A percentile compares a stretch with the other conserved stretches of the same genome.
These are phyloP conservation scores for Psilocybe mexicana DNA, from an alignment of 1,284 basidiomycete genomes.

Conservation along the genomic window DNA sequence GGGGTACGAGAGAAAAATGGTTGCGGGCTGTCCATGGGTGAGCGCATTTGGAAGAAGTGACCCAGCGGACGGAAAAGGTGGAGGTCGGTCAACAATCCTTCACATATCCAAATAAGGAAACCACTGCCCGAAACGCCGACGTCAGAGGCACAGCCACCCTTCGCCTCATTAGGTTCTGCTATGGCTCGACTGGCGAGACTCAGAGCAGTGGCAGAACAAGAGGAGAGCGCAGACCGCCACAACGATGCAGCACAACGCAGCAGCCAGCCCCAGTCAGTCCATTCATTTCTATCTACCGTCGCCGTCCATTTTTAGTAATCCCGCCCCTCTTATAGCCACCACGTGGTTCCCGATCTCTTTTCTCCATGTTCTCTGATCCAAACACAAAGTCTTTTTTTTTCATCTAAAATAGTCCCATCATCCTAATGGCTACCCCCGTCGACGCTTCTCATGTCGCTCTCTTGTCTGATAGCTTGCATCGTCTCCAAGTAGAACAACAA, in stretches of 20 bases:
- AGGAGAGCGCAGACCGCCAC: no score
- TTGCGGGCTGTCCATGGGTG: constrained; percentile 37
- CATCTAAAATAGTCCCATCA: constrained; percentile 14
- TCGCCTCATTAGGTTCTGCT: not conserved
- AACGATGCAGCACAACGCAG: no score
- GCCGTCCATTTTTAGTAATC: not conserved
- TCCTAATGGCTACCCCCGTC: constrained; percentile 19
- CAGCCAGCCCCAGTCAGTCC: no score
- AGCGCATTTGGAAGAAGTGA: constrained; percentile 43
- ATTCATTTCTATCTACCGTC: not conserved
- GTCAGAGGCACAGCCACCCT: constrained; percentile 16
- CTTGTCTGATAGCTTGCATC: constrained; percentile 33
- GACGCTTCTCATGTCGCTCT: constrained; percentile 29
- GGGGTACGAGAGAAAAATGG: constrained; percentile 34
- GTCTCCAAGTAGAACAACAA: constrained; percentile 32
- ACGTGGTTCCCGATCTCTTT: constrained; percentile 3
- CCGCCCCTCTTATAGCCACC: constrained; percentile 1
- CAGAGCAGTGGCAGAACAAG: not conserved
- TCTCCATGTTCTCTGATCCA: not conserved
- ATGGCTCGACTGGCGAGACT: no score
- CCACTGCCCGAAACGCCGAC: constrained; percentile 26
- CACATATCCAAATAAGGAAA: constrained; percentile 35
- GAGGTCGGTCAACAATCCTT: constrained; percentile 27
- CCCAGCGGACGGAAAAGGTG: constrained; percentile 32
- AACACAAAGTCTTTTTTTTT: not conserved